phyloP scores from a whole-genome alignment of 345 rosid genomes.

The Ceriops decandra region DNA sequence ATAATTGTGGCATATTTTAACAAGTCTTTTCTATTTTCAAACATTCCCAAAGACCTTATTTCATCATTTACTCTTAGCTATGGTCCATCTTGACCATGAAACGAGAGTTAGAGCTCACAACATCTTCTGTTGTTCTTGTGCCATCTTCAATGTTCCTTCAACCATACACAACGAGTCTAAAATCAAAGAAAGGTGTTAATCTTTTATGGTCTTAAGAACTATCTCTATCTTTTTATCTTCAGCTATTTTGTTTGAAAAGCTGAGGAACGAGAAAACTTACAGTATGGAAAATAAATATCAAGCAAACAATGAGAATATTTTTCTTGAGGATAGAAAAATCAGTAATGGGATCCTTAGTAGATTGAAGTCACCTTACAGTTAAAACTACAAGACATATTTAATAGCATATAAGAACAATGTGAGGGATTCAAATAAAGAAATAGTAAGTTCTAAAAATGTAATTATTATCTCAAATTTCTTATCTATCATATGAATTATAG shows the following conservation, averaged over 20 bases:
- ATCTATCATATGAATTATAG: neutral
- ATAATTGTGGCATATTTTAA: neutral
- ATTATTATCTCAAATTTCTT: conserved; percentile 1
- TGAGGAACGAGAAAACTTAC: conserved; percentile 50
- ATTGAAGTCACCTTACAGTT: conserved; percentile 55
- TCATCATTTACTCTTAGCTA: conserved; percentile 84
- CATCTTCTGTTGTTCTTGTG: conserved; percentile 88
- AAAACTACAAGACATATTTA: conserved; percentile 13
- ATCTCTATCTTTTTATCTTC: conserved; percentile 97
- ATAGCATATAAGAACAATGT: conserved; percentile 24
- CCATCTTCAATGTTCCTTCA: conserved; percentile 77
- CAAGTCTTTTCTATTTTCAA: conserved; percentile 32
- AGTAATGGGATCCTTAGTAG: conserved; percentile 42
- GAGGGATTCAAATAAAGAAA: conserved; percentile 31
- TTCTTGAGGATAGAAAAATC: conserved; percentile 36
- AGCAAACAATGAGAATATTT: conserved; percentile 30
- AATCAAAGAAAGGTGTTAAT: conserved; percentile 47
- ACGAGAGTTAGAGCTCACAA: conserved; percentile 84
- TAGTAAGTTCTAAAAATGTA: conserved; percentile 35
- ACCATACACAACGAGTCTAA: conserved; percentile 37
- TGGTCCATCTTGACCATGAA: conserved; percentile 95
- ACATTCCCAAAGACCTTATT: conserved; percentile 91
- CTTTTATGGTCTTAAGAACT: conserved; percentile 76
- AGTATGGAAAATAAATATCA: conserved; percentile 28
- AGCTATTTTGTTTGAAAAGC: conserved; percentile 93